phyloP scores from a whole-genome alignment of 768 basidiomycete species.

The Tubosaeta sp. region DNA sequence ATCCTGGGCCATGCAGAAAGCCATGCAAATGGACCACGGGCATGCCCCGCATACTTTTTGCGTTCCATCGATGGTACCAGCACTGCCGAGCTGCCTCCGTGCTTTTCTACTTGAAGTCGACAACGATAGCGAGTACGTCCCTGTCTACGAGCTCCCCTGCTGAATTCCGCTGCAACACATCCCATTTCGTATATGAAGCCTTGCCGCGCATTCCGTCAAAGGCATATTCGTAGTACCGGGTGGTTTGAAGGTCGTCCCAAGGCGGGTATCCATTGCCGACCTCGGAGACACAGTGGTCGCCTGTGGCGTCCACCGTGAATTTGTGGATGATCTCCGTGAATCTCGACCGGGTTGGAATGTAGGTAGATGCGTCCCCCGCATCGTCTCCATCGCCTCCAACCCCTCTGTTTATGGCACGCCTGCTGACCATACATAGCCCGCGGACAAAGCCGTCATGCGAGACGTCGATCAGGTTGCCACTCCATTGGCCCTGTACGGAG shows the following conservation, averaged over 20 bases:
- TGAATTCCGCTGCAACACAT: not conserved
- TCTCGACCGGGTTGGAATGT: not conserved
- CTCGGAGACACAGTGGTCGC: conserved; percentile 3
- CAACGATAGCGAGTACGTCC: conserved; percentile 7
- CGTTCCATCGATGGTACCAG: no score
- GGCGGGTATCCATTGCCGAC: conserved; percentile 13
- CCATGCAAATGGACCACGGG: no score
- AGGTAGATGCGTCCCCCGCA: not conserved
- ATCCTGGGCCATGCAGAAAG: no score
- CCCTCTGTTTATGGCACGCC: not conserved
- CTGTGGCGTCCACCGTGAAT: conserved; percentile 18
- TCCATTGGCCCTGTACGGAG: conserved; percentile 9
- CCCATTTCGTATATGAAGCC: conserved; percentile 12
- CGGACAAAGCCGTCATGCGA: conserved; percentile 15
- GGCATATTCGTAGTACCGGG: conserved; percentile 1
- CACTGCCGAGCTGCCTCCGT: not conserved
- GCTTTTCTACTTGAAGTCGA: conserved; percentile 10
- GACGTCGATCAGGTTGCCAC: conserved; percentile 11
- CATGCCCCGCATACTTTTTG: not conserved
- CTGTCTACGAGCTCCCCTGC: not conserved
- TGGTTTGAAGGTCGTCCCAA: conserved; percentile 1
- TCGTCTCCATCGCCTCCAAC: not conserved
- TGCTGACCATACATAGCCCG: conserved; percentile 6
- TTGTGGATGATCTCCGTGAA: conserved; percentile 3
- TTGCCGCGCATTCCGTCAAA: conserved; percentile 12